A percentile compares a stretch with the other conserved stretches of the same genome.
These are phyloP conservation scores for Oemleria cerasiformis DNA, from an alignment of 306 rosid genomes.

Conservation along the genomic window DNA sequence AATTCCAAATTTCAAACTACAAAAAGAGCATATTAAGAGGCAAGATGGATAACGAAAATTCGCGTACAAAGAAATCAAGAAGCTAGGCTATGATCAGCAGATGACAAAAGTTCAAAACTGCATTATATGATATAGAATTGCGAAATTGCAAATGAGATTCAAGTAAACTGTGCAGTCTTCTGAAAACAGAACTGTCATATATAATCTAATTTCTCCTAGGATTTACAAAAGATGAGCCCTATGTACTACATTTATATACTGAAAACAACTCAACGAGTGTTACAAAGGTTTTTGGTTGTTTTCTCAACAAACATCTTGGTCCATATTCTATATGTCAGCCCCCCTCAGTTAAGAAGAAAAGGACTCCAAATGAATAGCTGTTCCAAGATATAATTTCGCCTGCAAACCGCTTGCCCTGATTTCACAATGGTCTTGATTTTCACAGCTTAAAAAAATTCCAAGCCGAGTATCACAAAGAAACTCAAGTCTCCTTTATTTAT, in stretches of 20 bases:
- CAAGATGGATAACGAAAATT: neutral
- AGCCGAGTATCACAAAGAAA: neutral
- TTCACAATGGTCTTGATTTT: conserved; percentile 1
- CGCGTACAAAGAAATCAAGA: neutral
- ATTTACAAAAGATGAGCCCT: conserved; percentile 17
- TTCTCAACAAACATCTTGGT: neutral
- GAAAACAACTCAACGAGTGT: conserved; percentile 7
- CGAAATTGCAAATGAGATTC: neutral
- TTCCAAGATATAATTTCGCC: neutral
- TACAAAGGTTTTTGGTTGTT: neutral
- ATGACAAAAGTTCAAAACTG: neutral
- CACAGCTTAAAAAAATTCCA: neutral
- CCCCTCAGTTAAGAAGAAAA: neutral
- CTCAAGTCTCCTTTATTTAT: conserved; percentile 4
- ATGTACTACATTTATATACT: neutral
- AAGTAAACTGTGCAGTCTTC: neutral
- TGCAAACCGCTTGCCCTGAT: neutral
- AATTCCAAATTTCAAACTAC: neutral
- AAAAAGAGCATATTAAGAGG: neutral
- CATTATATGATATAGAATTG: neutral
- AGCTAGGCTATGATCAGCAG: neutral
- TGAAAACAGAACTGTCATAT: conserved; percentile 3
- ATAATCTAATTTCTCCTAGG: conserved; percentile 4
- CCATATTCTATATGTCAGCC: neutral
- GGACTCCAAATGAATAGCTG: neutral